A percentile compares a stretch with the other conserved stretches of the same genome.
Conservation (phyloP, 2,329 filamentous ascomycete species). For the Daldinia eschscholtzii region DNA sequence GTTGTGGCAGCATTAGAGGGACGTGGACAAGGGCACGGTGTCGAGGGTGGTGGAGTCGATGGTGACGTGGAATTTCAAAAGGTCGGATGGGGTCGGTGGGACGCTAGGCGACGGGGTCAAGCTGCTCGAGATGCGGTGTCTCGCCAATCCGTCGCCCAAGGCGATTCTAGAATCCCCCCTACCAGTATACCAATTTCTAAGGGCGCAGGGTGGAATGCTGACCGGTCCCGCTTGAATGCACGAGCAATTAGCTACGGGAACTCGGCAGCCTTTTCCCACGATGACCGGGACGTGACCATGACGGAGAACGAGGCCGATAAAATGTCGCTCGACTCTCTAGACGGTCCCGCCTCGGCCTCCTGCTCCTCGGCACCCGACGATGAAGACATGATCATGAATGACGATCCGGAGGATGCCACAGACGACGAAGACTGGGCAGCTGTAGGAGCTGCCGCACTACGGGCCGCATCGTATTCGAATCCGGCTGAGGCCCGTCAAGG, state of each 20-base stretch:
- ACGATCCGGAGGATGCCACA: slow-evolving; percentile 86
- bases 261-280: slow-evolving; percentile 81
- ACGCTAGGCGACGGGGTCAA: slow-evolving; percentile 81
- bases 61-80: slow-evolving; percentile 90
- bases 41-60: slow-evolving; percentile 70
- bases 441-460: slow-evolving; percentile 86
- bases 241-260: slow-evolving; percentile 74
- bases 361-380: slow-evolving; percentile 81
- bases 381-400: slow-evolving; percentile 74
- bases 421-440: slow-evolving; percentile 97
- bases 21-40: slow-evolving; percentile 68
- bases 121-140: slow-evolving; percentile 60
- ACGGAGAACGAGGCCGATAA: slow-evolving; percentile 90
- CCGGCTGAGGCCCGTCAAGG: slow-evolving; percentile 68
- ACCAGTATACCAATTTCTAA: slow-evolving; percentile 70
- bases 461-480: slow-evolving; percentile 73
- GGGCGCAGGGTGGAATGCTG: slow-evolving; percentile 57
- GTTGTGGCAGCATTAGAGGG: slow-evolving; percentile 94
- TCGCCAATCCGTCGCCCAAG: slow-evolving; percentile 58
- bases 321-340: slow-evolving; percentile 85
- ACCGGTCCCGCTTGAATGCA: slow-evolving; percentile 63
- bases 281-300: slow-evolving; percentile 75
- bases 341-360: slow-evolving; percentile 76
- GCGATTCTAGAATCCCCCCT: slow-evolving; percentile 58
- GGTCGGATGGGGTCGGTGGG: slow-evolving; percentile 97